Base-by-base conservation (phyloP, 2,329 filamentous ascomycete species). In the Daldinia eschscholtzii region DNA sequence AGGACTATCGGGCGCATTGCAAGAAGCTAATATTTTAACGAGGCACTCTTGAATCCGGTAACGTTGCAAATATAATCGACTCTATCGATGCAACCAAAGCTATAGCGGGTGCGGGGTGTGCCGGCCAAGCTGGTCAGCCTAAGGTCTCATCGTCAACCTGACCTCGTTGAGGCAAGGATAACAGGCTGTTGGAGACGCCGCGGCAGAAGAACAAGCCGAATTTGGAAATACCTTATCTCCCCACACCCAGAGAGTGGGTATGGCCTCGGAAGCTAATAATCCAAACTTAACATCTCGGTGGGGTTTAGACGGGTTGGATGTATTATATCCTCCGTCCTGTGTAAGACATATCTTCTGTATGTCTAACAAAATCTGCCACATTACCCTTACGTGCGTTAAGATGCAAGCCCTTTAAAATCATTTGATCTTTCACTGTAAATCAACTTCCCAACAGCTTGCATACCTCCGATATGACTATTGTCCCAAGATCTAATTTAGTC, bases 181-280 rank as follows among this genome's bases (percentile, higher is more conserved):
- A 57, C 55, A 61, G 37, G 64, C 60, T 64, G 50, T 68, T 48
- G 52, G 48, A 73, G 69, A 73, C 68, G 70, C 57, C 44, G 42
- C 57, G 55, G 23, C 70, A 67, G 74, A 57, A 66, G 58, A 67
- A 73, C 62, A 65, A 30, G 61, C 73, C 69, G 10, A 68, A 74
- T 72, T 39, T 65, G 75, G 74, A 73, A 75, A 73, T 73, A 73
- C 61, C 70, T 76, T 74, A 76, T 75, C 74, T 73, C 70, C 68
- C 71, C 61, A 65, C 59, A 67, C 59, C 52, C 35, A 61, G 12
- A 61, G 64, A 61, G 42, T 64, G 41, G 65, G 58, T 30, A 6
- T 37, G 33, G 52, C 52, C 63, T 55, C 50, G 64, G 65, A 64
- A 68, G 57, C 68, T 70, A 72, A 26, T 57, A 44, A 48, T 59